A percentile compares a stretch with the other conserved stretches of the same genome.
Conservation (phyloP, 2,329 filamentous ascomycete species). For the Talaromyces sp. region DNA sequence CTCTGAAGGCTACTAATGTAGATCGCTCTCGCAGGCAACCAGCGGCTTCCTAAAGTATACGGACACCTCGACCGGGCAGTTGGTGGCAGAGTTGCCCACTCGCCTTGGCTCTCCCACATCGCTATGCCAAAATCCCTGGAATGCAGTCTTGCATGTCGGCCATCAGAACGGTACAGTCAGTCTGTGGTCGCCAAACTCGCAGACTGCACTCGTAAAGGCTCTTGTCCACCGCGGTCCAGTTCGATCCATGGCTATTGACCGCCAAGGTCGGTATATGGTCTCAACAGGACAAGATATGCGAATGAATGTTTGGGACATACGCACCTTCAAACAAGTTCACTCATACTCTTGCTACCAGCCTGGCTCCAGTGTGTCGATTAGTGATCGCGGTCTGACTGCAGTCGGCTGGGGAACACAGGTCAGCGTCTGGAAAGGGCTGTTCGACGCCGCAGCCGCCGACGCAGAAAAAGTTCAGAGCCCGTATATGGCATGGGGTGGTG, state of each 20-base stretch:
- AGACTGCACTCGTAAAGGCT: constrained; percentile 82
- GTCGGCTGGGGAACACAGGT: constrained; percentile 88
- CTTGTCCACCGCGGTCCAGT: constrained; percentile 87
- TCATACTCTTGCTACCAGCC: constrained; percentile 81
- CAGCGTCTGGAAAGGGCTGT: constrained; percentile 86
- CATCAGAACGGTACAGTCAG: constrained; percentile 95
- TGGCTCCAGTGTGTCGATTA: constrained; percentile 78
- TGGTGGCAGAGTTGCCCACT: constrained; percentile 80
- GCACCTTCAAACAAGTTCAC: constrained; percentile 89
- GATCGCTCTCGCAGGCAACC: constrained; percentile 52
- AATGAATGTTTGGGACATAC: constrained; percentile 94
- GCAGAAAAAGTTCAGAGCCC: constrained; percentile 77
- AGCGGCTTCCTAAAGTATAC: constrained; percentile 88
- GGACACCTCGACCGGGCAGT: constrained; percentile 86
- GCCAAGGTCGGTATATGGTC: constrained; percentile 93
- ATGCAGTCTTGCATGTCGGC: constrained; percentile 85
- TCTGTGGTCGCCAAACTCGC: constrained; percentile 89
- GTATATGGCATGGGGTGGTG: constrained; percentile 89
- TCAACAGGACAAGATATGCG: constrained; percentile 82
- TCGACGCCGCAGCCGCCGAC: constrained; percentile 65
- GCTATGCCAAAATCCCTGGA: constrained; percentile 82
- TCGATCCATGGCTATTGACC: constrained; percentile 75
- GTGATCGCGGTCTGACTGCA: constrained; percentile 79
- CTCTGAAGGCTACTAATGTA: background rate
- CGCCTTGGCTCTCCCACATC: constrained; percentile 78